Evolutionary conservation across 1,284 basidiomycete species (phyloP).

Genomic region (Cutaneotrichosporon sp.): DNA sequence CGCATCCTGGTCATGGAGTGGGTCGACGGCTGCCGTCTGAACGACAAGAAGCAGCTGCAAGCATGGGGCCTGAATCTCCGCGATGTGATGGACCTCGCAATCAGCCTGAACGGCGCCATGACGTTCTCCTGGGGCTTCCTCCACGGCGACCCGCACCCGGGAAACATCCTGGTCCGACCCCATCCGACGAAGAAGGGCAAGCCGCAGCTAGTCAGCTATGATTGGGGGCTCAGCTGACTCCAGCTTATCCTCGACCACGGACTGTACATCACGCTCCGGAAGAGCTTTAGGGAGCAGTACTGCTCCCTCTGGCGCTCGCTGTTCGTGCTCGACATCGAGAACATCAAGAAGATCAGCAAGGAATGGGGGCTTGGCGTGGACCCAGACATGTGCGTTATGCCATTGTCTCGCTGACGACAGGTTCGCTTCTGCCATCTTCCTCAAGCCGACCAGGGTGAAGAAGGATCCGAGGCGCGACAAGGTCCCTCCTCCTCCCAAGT

Average conservation of each 20-base stretch:
- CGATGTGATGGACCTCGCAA: slow-evolving; percentile 51
- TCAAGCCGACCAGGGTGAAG: slow-evolving; percentile 43
- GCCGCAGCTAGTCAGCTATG: slow-evolving; percentile 69
- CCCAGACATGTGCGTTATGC: slow-evolving; percentile 66
- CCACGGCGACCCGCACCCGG: slow-evolving; percentile 61
- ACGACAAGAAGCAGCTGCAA: slow-evolving; percentile 56
- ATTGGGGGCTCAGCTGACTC: neutral
- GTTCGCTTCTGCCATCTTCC: slow-evolving; percentile 47
- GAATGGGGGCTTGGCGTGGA: slow-evolving; percentile 71
- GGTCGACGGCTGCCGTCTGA: slow-evolving; percentile 65
- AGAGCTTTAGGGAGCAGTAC: slow-evolving; percentile 65
- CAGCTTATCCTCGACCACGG: slow-evolving; percentile 75
- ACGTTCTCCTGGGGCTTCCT: slow-evolving; percentile 87
- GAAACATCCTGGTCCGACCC: slow-evolving; percentile 76
- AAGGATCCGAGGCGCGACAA: slow-evolving; percentile 28
- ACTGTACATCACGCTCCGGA: slow-evolving; percentile 66
- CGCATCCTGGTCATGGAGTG: slow-evolving; percentile 78
- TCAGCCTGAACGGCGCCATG: slow-evolving; percentile 69
- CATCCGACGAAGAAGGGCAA: slow-evolving; percentile 57
- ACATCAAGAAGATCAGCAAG: slow-evolving; percentile 59
- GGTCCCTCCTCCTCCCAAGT: slow-evolving; percentile 25
- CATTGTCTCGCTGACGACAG: slow-evolving; percentile 25
- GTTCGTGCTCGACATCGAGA: slow-evolving; percentile 62
- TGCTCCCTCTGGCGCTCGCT: slow-evolving; percentile 73
- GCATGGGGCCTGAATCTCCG: slow-evolving; percentile 51